These are phyloP conservation scores for Fusarium ambrosium DNA, from an alignment of 2,329 filamentous ascomycete genomes.

Conservation along the genomic window DNA sequence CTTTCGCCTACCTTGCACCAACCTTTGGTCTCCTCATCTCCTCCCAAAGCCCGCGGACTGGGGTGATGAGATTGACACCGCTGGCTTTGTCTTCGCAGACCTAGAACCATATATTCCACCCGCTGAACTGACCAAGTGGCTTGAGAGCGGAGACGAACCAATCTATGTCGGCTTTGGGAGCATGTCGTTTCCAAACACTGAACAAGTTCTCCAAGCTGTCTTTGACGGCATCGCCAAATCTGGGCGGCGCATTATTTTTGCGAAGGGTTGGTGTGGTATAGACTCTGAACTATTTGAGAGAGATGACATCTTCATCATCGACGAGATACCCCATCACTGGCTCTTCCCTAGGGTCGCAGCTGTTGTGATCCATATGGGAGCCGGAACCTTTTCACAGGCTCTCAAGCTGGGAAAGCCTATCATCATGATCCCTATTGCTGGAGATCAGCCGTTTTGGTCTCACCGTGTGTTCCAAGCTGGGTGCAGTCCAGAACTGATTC, in stretches of 20 bases:
- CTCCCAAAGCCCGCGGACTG: neutral
- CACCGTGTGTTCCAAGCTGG: neutral
- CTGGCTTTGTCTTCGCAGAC: neutral
- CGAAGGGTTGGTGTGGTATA: neutral
- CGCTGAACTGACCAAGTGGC: neutral
- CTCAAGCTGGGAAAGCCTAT: neutral
- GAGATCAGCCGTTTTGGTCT: neutral
- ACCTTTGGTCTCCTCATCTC: conserved; percentile 1
- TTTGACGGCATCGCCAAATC: neutral
- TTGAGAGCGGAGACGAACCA: neutral
- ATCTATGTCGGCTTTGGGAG: conserved; percentile 1
- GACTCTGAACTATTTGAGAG: neutral
- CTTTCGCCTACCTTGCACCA: neutral
- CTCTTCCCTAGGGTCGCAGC: neutral
- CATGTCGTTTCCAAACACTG: neutral
- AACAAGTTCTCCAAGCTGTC: neutral
- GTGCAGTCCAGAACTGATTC: neutral
- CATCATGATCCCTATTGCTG: neutral
- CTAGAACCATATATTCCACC: neutral
- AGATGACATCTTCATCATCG: neutral
- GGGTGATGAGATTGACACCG: neutral
- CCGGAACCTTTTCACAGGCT: neutral
- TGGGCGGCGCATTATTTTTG: neutral
- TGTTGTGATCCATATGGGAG: neutral
- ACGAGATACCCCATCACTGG: neutral